Evolutionary conservation across 2,329 filamentous ascomycete genomes (phyloP).

Genomic region (Didymellaceae sp.): DNA sequence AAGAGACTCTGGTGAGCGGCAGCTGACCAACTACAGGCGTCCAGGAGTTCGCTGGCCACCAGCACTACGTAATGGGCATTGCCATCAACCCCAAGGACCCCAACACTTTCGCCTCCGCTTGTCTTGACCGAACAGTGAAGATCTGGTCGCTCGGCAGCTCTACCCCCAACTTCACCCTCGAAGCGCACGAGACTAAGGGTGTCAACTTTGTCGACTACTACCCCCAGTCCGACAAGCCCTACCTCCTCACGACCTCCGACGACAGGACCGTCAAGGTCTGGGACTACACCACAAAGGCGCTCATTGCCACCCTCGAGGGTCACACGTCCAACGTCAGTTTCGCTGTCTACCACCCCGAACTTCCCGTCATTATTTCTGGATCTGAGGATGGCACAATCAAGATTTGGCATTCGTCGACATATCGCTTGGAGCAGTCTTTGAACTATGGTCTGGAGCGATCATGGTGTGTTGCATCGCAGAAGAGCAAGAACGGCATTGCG

Average conservation of each 20-base stretch:
- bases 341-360: constrained; percentile 94
- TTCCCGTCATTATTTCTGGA: constrained; percentile 96
- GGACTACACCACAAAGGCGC: constrained; percentile 98
- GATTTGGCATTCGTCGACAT: constrained; percentile 98
- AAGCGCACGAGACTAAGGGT: constrained; percentile 95
- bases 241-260: constrained; percentile 94
- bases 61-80: constrained; percentile 95
- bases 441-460: constrained; percentile 96
- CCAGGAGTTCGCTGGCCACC: constrained; percentile 94
- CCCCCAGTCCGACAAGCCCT: constrained; percentile 73
- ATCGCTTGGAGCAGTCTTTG: constrained; percentile 91
- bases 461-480: constrained; percentile 97
- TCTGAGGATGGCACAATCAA: constrained; percentile 97
- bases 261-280: constrained; percentile 97
- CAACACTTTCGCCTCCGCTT: constrained; percentile 90
- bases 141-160: constrained; percentile 95
- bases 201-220: constrained; percentile 97
- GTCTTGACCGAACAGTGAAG: constrained; percentile 94
- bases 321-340: constrained; percentile 99
- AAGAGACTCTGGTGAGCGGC: background rate
- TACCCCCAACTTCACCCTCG: constrained; percentile 95
- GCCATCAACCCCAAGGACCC: constrained; percentile 89
- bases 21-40: constrained; percentile 57
- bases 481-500: constrained; percentile 90
- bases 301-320: constrained; percentile 95